phyloP scores from a whole-genome alignment of 208 protist genomes.

The Entamoeba histolytica region DNA sequence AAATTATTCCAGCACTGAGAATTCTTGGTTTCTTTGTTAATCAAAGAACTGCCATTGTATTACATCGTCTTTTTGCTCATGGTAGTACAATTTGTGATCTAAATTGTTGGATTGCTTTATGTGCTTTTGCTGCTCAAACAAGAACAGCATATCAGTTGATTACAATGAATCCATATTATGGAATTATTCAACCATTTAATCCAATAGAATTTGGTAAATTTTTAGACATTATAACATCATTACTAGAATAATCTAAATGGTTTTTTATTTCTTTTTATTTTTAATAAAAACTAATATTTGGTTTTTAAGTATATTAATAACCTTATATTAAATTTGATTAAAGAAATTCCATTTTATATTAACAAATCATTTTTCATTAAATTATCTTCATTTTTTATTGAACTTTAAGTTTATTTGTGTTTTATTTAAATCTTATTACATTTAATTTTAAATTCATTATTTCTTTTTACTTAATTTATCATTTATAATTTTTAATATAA shows the following conservation, averaged over 20 bases:
- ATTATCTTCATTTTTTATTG: too few species aligned
- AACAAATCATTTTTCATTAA: too few species aligned
- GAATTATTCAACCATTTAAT: background rate
- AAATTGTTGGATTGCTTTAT: background rate
- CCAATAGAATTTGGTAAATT: background rate
- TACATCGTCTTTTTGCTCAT: background rate
- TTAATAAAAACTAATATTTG: too few species aligned
- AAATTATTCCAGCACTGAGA: background rate
- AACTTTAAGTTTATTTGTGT: too few species aligned
- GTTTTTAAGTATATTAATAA: too few species aligned
- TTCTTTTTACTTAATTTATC: too few species aligned
- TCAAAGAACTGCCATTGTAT: background rate
- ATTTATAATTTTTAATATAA: too few species aligned
- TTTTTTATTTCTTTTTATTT: too few species aligned
- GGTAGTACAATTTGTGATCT: background rate
- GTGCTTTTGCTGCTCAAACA: background rate
- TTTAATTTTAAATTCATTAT: too few species aligned
- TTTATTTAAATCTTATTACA: too few species aligned
- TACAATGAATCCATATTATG: background rate
- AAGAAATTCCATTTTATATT: too few species aligned
- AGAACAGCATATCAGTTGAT: background rate
- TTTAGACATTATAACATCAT: background rate
- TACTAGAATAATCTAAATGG: background rate
- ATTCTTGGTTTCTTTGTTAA: background rate
- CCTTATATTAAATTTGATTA: too few species aligned